Percentiles rank a stretch among this genome's conserved stretches.
Conservation (phyloP, 495 filamentous ascomycete species). For the Trichoderma parareesei region DNA sequence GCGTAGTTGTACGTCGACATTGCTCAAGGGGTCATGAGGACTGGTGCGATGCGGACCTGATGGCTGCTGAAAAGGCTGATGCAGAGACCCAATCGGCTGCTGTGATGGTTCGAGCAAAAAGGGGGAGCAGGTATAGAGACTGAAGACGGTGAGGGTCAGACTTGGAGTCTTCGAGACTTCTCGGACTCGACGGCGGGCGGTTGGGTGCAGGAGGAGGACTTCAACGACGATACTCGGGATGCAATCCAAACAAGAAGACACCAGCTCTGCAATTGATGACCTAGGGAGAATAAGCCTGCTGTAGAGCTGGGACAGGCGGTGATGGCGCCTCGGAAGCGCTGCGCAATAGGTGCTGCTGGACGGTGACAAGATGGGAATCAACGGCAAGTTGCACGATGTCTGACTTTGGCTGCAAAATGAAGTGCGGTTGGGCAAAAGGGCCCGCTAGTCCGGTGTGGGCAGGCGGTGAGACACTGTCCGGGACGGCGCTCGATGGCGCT, state of each 20-base stretch:
- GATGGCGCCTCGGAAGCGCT: neutral
- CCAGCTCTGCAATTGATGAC: neutral
- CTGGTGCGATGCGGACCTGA: neutral
- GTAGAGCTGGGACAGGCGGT: neutral
- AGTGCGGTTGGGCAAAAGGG: slow-evolving; percentile 1
- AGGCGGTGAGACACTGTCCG: neutral
- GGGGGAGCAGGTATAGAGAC: neutral
- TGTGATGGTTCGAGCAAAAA: neutral
- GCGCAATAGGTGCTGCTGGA: neutral
- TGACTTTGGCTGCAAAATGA: neutral
- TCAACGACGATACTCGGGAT: neutral
- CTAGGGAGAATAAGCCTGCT: neutral
- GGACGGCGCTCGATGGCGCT: neutral
- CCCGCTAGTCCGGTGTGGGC: neutral
- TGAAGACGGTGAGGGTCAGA: neutral
- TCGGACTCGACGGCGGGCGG: neutral
- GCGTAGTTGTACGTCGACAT: slow-evolving; percentile 45
- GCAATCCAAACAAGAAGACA: neutral
- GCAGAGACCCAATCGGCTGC: neutral
- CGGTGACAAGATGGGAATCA: neutral
- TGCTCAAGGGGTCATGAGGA: neutral
- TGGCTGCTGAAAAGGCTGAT: too few relatives aligned
- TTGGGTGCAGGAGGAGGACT: neutral
- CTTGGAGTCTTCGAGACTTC: neutral
- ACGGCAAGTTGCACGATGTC: neutral